These are phyloP conservation scores for Boletales sp. DNA, from an alignment of 768 basidiomycete genomes.

Conservation along the genomic window DNA sequence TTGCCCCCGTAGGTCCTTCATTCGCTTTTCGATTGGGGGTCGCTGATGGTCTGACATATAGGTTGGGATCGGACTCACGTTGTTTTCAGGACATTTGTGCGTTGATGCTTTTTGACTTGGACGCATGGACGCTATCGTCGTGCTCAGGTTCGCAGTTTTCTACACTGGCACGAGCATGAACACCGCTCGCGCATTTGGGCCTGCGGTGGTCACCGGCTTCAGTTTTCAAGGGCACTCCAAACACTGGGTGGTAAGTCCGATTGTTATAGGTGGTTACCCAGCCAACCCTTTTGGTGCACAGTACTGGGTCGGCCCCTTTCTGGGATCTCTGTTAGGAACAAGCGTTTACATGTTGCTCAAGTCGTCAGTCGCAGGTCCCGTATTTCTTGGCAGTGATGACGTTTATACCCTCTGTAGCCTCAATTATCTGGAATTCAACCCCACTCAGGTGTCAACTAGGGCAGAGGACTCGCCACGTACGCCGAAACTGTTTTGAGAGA, in stretches of 20 bases:
- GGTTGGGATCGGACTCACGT: slow-evolving; percentile 64
- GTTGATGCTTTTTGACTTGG: slow-evolving; percentile 12
- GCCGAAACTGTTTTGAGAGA: slow-evolving; percentile 10
- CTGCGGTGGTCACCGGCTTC: slow-evolving; percentile 64
- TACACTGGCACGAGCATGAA: slow-evolving; percentile 71
- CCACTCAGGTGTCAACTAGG: slow-evolving; percentile 27
- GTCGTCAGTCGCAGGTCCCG: slow-evolving; percentile 29
- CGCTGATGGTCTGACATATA: slow-evolving; percentile 17
- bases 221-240: slow-evolving; percentile 27
- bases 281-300: slow-evolving; percentile 22
- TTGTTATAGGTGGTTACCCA: neutral
- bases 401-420: slow-evolving; percentile 12
- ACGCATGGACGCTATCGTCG: neutral
- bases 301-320: slow-evolving; percentile 71
- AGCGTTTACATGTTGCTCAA: slow-evolving; percentile 58
- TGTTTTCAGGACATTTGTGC: slow-evolving; percentile 61
- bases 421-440: slow-evolving; percentile 28
- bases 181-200: slow-evolving; percentile 66
- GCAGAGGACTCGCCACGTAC: slow-evolving; percentile 24
- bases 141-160: slow-evolving; percentile 49
- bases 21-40: neutral
- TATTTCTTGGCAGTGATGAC: slow-evolving; percentile 2
- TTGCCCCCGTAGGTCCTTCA: slow-evolving; percentile 52
- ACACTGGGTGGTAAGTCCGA: slow-evolving; percentile 61
- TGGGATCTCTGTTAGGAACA: slow-evolving; percentile 60